These are phyloP conservation scores for Talaromyces sp. DNA, from an alignment of 2,329 filamentous ascomycete species.

Conservation along the genomic window DNA sequence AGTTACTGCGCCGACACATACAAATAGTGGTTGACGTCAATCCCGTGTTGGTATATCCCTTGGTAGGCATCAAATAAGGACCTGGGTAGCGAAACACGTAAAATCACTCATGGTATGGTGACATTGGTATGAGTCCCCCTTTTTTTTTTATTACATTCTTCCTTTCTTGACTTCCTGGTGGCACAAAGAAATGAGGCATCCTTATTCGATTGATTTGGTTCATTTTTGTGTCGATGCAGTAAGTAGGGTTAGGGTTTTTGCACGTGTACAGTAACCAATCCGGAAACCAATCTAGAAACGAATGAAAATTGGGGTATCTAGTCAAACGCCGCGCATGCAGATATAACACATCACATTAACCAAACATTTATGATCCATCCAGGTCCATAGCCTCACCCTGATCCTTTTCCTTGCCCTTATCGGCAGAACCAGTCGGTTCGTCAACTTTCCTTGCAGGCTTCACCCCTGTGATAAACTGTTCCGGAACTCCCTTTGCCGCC, in stretches of 20 bases:
- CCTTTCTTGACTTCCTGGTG: too few relatives aligned
- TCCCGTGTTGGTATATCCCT: neutral
- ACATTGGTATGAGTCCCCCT: neutral
- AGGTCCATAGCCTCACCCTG: neutral
- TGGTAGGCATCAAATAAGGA: constrained; percentile 1
- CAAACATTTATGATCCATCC: neutral
- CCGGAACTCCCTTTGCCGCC: constrained; percentile 72
- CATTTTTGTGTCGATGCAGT: neutral
- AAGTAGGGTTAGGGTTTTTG: constrained; percentile 1
- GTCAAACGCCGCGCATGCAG: constrained; percentile 5
- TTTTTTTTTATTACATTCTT: too few relatives aligned
- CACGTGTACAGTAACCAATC: neutral
- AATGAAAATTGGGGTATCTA: constrained; percentile 6
- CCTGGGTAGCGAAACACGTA: neutral
- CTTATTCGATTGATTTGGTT: neutral
- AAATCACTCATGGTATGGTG: constrained; percentile 3
- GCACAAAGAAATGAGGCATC: constrained; percentile 9
- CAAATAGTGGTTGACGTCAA: constrained; percentile 13
- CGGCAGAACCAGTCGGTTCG: neutral
- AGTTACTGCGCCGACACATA: neutral
- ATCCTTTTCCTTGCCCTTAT: neutral
- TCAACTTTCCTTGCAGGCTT: constrained; percentile 15
- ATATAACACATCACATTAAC: neutral
- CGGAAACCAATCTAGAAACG: neutral
- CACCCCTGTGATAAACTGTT: constrained; percentile 57